Evolutionary conservation across 176 grass and related monocot species (phyloP), one percentile per base, ranked within the genome.

Genomic region (Elaeis guineensis): DNA sequence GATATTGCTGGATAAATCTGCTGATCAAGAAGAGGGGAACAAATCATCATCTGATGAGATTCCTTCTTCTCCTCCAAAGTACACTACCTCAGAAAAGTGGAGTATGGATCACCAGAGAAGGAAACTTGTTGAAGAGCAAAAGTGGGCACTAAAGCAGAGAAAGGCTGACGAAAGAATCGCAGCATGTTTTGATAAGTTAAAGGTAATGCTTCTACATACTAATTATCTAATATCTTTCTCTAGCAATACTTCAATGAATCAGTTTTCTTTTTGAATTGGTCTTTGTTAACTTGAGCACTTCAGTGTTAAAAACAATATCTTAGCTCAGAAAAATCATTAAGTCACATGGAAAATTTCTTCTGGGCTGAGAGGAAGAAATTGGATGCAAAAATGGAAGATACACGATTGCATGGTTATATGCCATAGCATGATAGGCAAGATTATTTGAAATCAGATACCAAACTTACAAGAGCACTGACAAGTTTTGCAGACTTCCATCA

Each of bases 31-130:
- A 73, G 79, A 86, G 16, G 79, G 79, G 12, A 73, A 82, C 67
- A 48, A 80, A 21, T 81, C 70, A 3, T 81, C 82, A 62, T 68
- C 77, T 32, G 79, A 83, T 77, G 84, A 79, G 77, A 72, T 89
- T 56, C 52, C 54, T 18, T 58, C 76, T 62, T 83, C 87, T 69
- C 87, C 84, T 72, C 84, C 93, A 15, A 92, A 89, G 57, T 89
- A 81, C 54, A 92, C 84, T 28, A 83, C 86, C 28, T 83, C 75
- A 25, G 93, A 98, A 58, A 98, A 92, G 82, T 98, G 93, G 83
- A 78, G 89, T 19, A 54, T 89, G 32, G 82, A 98, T 75, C 74
- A 86, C 70, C 81, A 83, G 29, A 98, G 83, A 72, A 86, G 79
- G 73, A 92, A 72, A 89, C 70, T 72, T 70, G 74, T 62, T 63